Conservation (phyloP, 129 eudicot species). For the Centella asiatica region DNA sequence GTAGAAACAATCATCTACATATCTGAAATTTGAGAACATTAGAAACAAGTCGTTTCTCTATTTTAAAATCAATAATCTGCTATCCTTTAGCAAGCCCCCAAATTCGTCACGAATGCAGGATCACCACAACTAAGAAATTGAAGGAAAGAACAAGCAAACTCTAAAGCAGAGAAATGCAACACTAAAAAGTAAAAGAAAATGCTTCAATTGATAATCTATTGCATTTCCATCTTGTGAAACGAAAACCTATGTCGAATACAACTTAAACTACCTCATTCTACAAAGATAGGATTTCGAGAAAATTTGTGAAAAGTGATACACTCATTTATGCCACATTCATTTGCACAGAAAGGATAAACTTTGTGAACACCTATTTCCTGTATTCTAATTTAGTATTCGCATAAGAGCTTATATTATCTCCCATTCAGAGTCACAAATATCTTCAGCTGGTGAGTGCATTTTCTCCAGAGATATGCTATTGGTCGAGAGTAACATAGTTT, state of each 20-base stretch:
- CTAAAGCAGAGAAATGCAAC: no score
- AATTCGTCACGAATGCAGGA: no score
- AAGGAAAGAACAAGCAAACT: no score
- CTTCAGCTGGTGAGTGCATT: conserved; percentile 12
- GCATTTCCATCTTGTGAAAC: not conserved
- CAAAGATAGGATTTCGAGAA: not conserved
- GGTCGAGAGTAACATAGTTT: not conserved
- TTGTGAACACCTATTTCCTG: no score
- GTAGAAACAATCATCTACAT: not conserved
- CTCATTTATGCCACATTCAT: not conserved
- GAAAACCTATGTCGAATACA: no score
- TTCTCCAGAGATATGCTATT: not conserved
- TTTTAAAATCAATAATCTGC: no score
- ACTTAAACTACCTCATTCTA: no score
- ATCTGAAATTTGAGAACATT: no score
- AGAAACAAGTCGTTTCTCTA: not conserved
- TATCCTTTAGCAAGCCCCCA: no score
- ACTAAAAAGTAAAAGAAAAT: no score
- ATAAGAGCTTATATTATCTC: conserved; percentile 5
- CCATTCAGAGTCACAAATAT: conserved; percentile 40
- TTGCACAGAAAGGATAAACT: not conserved
- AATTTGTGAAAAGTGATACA: not conserved
- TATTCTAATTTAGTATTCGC: no score
- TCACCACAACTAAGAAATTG: no score
- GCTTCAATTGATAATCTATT: not conserved